Conservation (phyloP, 106 monocot genomes). For the Posidonia australis region DNA sequence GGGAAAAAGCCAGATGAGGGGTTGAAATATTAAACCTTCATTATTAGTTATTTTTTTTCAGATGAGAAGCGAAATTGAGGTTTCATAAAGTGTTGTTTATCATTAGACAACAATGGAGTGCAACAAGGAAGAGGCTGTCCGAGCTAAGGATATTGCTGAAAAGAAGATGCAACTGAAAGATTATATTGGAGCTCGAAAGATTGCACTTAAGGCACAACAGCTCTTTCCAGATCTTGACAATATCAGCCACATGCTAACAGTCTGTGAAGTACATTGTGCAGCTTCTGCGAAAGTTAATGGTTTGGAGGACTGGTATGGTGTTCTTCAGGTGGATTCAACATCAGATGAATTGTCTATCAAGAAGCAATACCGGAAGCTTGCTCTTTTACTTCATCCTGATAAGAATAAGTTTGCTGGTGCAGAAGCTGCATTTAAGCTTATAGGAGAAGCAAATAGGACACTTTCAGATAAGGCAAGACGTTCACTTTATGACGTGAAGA, state of each 20-base stretch:
- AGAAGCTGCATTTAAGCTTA: constrained; percentile 77
- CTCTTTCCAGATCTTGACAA: constrained; percentile 70
- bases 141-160: constrained; percentile 60
- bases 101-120: constrained; percentile 45
- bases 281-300: constrained; percentile 39
- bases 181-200: constrained; percentile 41
- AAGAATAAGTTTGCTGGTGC: constrained; percentile 78
- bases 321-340: constrained; percentile 46
- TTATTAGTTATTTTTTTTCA: neutral
- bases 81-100: neutral
- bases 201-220: constrained; percentile 48
- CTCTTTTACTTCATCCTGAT: constrained; percentile 69
- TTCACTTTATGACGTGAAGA: constrained; percentile 42
- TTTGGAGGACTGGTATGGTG: constrained; percentile 42
- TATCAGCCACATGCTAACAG: constrained; percentile 54
- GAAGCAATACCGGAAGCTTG: constrained; percentile 67
- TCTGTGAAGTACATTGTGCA: constrained; percentile 72
- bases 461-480: constrained; percentile 41
- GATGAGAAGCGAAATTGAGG: neutral
- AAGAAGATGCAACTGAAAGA: constrained; percentile 49
- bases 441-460: constrained; percentile 50
- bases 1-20: too few relatives aligned
- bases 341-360: constrained; percentile 51
- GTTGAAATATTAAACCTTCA: too few relatives aligned
- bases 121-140: constrained; percentile 77